Base-by-base conservation (phyloP, 176 grass and related monocot species). In the Guadua angustifolia region DNA sequence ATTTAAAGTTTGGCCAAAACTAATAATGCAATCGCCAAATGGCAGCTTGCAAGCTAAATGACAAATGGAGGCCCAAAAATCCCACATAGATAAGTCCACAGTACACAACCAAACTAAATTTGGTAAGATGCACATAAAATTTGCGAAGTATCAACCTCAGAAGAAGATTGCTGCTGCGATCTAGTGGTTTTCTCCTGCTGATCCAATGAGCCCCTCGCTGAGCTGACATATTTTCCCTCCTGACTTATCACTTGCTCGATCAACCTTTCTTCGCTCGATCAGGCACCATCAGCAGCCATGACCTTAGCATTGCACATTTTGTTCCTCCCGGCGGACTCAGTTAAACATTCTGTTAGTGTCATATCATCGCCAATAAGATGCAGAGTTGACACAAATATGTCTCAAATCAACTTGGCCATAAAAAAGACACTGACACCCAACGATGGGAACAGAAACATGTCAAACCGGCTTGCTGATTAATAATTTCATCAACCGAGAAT, bases 111-210 rank as follows among this genome's bases (percentile, higher is more conserved):
- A 16, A 80, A 85, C 70, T 55, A 75, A 62, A 69, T 67, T 69
- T 80, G 40, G 43, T 63, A n/a, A 22, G 51, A 52, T 12, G 19
- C 36, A 59, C 39, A 19, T 19, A 13, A 47, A 8, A 9, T 32
- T 33, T 68, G 64, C 55, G 11, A 26, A 38, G 11, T 32, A 66
- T 49, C 78, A 81, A 89, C 88, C 82, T 85, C 24, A 24, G 83
- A 81, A 58, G 62, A 81, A 50, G 88, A 85, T 51, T 69, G 42
- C 77, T 81, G 76, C 51, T 33, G 70, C 2, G 62, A 74, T 87
- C 32, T 60, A 6, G 19, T 36, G 49, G 24, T 60, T 66, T 69
- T 79, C 69, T 79, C 57, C 32, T 65, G 40, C 57, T 15, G 26
- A 51, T 81, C 66, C 32, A 25, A 42, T 2, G 43, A 1, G 6